Base-by-base conservation (phyloP, 805 yeast species). In the Kluyveromyces siamensis region DNA sequence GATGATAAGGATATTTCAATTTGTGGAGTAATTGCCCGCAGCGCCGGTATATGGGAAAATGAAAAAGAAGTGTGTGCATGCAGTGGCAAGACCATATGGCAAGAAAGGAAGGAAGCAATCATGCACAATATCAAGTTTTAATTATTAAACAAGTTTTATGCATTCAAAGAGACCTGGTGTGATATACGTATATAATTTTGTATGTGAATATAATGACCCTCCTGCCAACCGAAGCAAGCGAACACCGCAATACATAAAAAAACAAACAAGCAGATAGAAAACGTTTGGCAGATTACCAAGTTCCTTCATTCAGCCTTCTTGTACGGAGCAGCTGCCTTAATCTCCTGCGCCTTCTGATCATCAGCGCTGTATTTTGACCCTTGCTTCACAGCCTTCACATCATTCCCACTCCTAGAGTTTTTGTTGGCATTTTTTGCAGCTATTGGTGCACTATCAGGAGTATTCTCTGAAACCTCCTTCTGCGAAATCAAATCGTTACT, bases 11-110 rank as follows among this genome's bases (percentile, higher is more conserved):
- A 75, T 16, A 49, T 67, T 6, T 72, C 72, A 40, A 67, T 86
- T 9, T 83, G 82, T 45, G 98, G 99, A 30, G 96, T 91, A 21
- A 80, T 93, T 61, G 98, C 98, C 1, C 77, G 98, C 60, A 84
- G 95, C 58, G 98, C 99, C 1, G 99, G 99, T 14, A 86, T 81
- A 25, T 93, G 98, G 97, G 96, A 91, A 62, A 93, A 93, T 67
- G 87, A 84, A 56, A 91, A 91, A 68, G 81, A 81, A 51, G 95
- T 91, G 2, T 91, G 99, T 67, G 83, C 91, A 35, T 93, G 98
- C 66, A 82, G 91, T 14, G 99, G 99, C 16, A 88, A 89, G 73
- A 87, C 96, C 0, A 80, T 91, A 25, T 91, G 99, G 98, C 89
- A 93, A 63, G 99, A 91, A 66, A 74, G 97, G 48, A 66, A 72